Conservation (phyloP, 169 alveolate species). For the Pseudocohnilembus persalinus region DNA sequence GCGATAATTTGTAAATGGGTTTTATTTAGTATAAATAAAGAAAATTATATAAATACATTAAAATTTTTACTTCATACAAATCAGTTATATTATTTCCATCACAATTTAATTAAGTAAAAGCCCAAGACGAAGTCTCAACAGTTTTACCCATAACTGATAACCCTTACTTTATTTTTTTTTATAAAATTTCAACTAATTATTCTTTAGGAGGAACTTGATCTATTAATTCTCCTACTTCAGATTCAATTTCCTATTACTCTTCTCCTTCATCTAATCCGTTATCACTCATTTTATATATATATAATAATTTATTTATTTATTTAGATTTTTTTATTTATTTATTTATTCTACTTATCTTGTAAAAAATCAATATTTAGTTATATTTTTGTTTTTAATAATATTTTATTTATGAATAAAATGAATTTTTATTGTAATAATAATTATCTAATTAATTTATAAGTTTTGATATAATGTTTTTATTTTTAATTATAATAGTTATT, state of each 20-base stretch:
- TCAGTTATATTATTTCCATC: constrained; percentile 28
- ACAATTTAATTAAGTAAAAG: constrained; percentile 2
- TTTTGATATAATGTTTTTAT: too few relatives aligned
- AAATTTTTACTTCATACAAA: constrained; percentile 25
- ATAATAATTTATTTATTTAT: too few relatives aligned
- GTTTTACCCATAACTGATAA: constrained; percentile 17
- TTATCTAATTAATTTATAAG: too few relatives aligned
- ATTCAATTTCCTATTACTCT: constrained; percentile 4
- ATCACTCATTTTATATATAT: neutral
- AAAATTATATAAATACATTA: too few relatives aligned
- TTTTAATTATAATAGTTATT: too few relatives aligned
- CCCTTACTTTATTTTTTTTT: constrained; percentile 12
- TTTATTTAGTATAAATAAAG: too few relatives aligned
- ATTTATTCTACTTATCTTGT: too few relatives aligned
- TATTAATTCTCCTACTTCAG: constrained; percentile 5
- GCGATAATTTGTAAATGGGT: too few relatives aligned
- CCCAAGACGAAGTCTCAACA: neutral
- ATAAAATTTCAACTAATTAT: neutral
- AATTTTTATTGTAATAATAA: too few relatives aligned
- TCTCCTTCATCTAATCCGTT: constrained; percentile 4
- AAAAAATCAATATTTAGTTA: neutral
- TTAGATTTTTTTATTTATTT: too few relatives aligned
- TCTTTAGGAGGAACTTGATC: constrained; percentile 22
- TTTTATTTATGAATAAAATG: too few relatives aligned
- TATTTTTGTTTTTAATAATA: too few relatives aligned